Base-by-base conservation (phyloP, 768 basidiomycete species). In the Leucosporidium creatinivorum region DNA sequence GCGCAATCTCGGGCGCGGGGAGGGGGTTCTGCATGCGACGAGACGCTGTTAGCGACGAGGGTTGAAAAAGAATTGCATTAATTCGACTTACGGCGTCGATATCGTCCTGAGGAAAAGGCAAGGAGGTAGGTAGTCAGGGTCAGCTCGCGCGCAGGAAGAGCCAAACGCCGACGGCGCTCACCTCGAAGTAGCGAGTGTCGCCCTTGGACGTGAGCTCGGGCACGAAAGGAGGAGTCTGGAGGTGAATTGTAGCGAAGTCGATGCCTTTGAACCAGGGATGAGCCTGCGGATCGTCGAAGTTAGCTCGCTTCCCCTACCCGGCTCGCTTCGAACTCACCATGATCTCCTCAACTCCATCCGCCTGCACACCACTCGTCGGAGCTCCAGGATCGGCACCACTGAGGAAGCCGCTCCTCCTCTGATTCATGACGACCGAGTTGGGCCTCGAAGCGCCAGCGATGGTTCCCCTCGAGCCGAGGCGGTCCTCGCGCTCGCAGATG, bases 401-500 rank as follows among this genome's bases (percentile, higher is more conserved):
- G 82, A 87, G 79, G 80, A 89, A 89, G 61, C 83, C 87, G 74
- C 87, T 89, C 78, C 88, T 82, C 21, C 89, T 82, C 60, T 86
- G 85, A 73, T 87, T 85, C 60, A 86, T 78, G 74, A 90, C 83
- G 79, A 89, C 82, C 36, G 88, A 87, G 78, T 91, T 86, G 39
- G 90, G 88, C 69, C 89, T 82, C 59, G 84, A 84, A 57, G 85
- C 84, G 61, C 86, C 87, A 59, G 85, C 81, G 47, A 84, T 82
- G 30, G 84, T 78, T 76, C 87, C 86, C n/a, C 70, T 59, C 58
- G 87, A 88, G 49, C 90, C 92, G 58, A 99, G 82, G 61, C 94
- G 86, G 78, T 96, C 91, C 80, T 97, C 93, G 10, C 92, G 88
- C 79, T 99, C 94, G 78, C 94, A 97, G 39, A 97, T 85, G 30